Percentiles rank a stretch among this genome's conserved stretches.
These are phyloP conservation scores for Hypoxylon cercidicola DNA, from an alignment of 495 filamentous ascomycete genomes.

Conservation along the genomic window DNA sequence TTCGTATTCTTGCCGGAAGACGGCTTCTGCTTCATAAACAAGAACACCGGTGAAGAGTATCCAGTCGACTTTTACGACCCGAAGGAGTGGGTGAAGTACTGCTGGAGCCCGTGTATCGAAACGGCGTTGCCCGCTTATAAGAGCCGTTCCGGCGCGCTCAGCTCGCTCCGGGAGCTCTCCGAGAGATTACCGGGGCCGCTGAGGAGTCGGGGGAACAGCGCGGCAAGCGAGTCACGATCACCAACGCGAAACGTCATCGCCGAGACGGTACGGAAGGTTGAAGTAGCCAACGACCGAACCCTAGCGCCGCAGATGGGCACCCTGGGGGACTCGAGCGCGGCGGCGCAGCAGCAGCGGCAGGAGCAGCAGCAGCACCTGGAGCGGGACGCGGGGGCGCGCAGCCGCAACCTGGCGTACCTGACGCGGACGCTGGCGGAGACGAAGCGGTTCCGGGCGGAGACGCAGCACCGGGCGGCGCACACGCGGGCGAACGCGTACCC, in stretches of 20 bases:
- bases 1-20: slow-evolving; percentile 89
- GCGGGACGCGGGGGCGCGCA: slow-evolving; percentile 52
- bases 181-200: slow-evolving; percentile 47
- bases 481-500: slow-evolving; percentile 78
- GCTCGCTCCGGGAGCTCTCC: slow-evolving; percentile 52
- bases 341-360: slow-evolving; percentile 46
- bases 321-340: slow-evolving; percentile 49
- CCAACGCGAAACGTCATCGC: slow-evolving; percentile 41
- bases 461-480: slow-evolving; percentile 68
- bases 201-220: slow-evolving; percentile 45
- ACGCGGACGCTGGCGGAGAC: slow-evolving; percentile 76
- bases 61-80: slow-evolving; percentile 86
- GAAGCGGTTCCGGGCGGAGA: slow-evolving; percentile 77
- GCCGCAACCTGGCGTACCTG: slow-evolving; percentile 73
- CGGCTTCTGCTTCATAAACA: slow-evolving; percentile 89
- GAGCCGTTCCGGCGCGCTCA: slow-evolving; percentile 46
- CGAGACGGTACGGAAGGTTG: slow-evolving; percentile 38
- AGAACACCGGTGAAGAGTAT: slow-evolving; percentile 81
- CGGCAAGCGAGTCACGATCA: slow-evolving; percentile 35
- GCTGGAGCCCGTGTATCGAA: slow-evolving; percentile 79
- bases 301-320: slow-evolving; percentile 61
- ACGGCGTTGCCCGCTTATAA: slow-evolving; percentile 64
- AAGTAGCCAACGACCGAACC: slow-evolving; percentile 54
- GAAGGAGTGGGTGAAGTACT: slow-evolving; percentile 81
- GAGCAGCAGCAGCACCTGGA: slow-evolving; percentile 55